These are phyloP conservation scores for Clarireedia monteithiana DNA, from an alignment of 2,329 filamentous ascomycete species.

Conservation along the genomic window DNA sequence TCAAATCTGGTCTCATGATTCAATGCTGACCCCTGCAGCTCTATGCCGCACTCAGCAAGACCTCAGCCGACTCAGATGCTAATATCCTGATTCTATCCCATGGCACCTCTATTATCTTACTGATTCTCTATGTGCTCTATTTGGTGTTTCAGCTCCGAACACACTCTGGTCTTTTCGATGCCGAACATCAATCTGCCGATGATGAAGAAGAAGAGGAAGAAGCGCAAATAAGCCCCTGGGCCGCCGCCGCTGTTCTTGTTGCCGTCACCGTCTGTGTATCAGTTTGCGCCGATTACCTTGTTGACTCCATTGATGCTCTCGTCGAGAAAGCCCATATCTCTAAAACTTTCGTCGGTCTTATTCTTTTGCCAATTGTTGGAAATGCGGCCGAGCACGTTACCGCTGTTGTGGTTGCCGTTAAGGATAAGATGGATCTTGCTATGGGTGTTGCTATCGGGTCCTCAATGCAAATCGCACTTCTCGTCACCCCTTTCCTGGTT, in stretches of 20 bases:
- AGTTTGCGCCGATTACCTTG: constrained; percentile 67
- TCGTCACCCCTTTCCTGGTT: constrained; percentile 72
- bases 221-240: constrained; percentile 9
- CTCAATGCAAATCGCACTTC: constrained; percentile 72
- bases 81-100: constrained; percentile 67
- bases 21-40: constrained; percentile 35
- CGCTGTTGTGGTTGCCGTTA: constrained; percentile 64
- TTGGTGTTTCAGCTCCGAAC: constrained; percentile 71
- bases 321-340: constrained; percentile 63
- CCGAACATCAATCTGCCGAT: constrained; percentile 32
- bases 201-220: constrained; percentile 9
- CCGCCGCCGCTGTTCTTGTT: constrained; percentile 46
- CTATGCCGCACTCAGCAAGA: constrained; percentile 53
- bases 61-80: constrained; percentile 35
- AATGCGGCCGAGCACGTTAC: constrained; percentile 77
- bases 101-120: constrained; percentile 66
- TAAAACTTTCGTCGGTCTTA: constrained; percentile 72
- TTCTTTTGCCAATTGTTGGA: constrained; percentile 70
- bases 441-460: constrained; percentile 76
- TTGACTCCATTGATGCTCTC: constrained; percentile 65
- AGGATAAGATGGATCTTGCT: constrained; percentile 67
- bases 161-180: constrained; percentile 64
- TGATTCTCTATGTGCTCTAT: constrained; percentile 68
- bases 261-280: constrained; percentile 61
- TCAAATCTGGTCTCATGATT: too few relatives aligned